These are phyloP conservation scores for Pichia manshurica DNA, from an alignment of 805 yeast species.

Conservation along the genomic window DNA sequence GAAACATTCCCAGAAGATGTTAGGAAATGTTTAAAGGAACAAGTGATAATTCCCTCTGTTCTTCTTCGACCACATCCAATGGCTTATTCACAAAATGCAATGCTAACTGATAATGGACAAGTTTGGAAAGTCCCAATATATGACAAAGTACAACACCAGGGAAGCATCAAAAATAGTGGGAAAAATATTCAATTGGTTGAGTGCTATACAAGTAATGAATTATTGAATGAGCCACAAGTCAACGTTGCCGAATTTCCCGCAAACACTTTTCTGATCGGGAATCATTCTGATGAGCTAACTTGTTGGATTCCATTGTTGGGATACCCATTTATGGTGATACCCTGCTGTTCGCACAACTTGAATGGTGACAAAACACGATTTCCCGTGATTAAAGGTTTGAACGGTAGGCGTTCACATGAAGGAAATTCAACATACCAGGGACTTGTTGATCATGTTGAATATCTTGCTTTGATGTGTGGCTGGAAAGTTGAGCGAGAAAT, in stretches of 20 bases:
- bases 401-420: constrained; percentile 10
- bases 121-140: constrained; percentile 47
- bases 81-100: constrained; percentile 46
- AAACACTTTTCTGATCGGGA: constrained; percentile 82
- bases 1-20: constrained; percentile 60
- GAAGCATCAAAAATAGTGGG: constrained; percentile 10
- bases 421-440: constrained; percentile 71
- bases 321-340: constrained; percentile 84
- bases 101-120: constrained; percentile 54
- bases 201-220: constrained; percentile 47
- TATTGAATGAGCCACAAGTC: constrained; percentile 48
- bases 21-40: constrained; percentile 56
- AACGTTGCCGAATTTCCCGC: constrained; percentile 62
- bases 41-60: constrained; percentile 75
- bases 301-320: constrained; percentile 92
- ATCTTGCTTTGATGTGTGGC: constrained; percentile 60
- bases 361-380: constrained; percentile 72
- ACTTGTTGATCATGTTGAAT: constrained; percentile 78
- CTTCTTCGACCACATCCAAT: constrained; percentile 68
- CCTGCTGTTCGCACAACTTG: constrained; percentile 89
- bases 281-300: constrained; percentile 91
- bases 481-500: constrained; percentile 84
- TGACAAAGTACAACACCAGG: constrained; percentile 22
- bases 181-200: constrained; percentile 41
- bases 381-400: constrained; percentile 36